Evolutionary conservation across 148 eudicot genomes (phyloP).

Genomic region (Linanthus parryae): DNA sequence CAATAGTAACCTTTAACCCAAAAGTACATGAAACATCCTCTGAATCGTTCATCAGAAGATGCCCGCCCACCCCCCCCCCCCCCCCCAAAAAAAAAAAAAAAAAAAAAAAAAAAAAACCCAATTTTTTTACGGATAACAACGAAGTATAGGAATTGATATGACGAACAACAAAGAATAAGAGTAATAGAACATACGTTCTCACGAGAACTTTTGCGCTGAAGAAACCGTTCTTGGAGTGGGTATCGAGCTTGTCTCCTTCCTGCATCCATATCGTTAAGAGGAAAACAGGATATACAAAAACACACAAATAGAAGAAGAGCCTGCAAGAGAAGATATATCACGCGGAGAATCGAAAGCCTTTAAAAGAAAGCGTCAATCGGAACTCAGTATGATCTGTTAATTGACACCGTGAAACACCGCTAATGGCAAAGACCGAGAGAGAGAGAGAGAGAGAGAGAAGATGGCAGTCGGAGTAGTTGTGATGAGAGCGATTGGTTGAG

Average conservation of each 20-base stretch:
- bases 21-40: too few relatives aligned
- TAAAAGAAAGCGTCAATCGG: not conserved
- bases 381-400: not conserved
- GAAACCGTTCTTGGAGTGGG: slow-evolving; percentile 46
- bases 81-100: too few relatives aligned
- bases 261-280: slow-evolving; percentile 34
- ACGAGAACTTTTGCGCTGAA: slow-evolving; percentile 49
- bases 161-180: too few relatives aligned
- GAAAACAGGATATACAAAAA: not conserved
- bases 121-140: too few relatives aligned
- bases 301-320: slow-evolving; percentile 15
- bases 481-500: not conserved
- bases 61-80: too few relatives aligned
- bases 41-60: too few relatives aligned
- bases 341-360: not conserved
- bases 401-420: not conserved
- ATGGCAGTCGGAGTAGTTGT: not conserved
- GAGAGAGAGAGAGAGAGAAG: slow-evolving; percentile 9
- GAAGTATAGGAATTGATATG: too few relatives aligned
- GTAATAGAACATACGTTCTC: slow-evolving; percentile 63
- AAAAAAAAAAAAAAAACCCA: too few relatives aligned
- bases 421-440: too few relatives aligned
- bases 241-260: slow-evolving; percentile 29
- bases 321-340: slow-evolving; percentile 3
- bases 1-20: too few relatives aligned